Conservation (phyloP, 768 basidiomycete species). For the Tylopilus plumbeoviolaceoides region DNA sequence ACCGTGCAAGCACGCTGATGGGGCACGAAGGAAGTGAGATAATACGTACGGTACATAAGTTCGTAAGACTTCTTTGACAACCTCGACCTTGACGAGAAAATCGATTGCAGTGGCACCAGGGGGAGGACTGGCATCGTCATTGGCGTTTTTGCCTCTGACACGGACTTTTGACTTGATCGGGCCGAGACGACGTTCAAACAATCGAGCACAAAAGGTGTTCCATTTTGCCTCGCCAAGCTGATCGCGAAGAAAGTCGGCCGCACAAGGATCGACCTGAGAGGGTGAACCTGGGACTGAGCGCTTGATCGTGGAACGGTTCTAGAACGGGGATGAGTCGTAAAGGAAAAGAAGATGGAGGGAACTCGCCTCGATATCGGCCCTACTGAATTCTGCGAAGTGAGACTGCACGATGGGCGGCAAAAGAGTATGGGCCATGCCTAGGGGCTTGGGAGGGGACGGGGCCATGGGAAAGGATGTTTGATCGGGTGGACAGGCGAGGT, state of each 20-base stretch:
- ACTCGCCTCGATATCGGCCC: constrained; percentile 25
- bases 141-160: constrained; percentile 26
- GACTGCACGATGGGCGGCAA: constrained; percentile 33
- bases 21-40: not conserved
- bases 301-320: constrained; percentile 28
- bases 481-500: constrained; percentile 21
- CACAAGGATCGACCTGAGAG: constrained; percentile 39
- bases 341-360: not conserved
- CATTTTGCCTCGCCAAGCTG: constrained; percentile 41
- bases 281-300: constrained; percentile 18
- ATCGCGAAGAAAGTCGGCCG: constrained; percentile 43
- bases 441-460: constrained; percentile 22
- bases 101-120: constrained; percentile 44
- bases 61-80: constrained; percentile 46
- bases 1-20: constrained; percentile 3
- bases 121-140: constrained; percentile 24
- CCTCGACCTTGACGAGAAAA: constrained; percentile 50
- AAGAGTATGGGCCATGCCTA: constrained; percentile 27
- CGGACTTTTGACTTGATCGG: constrained; percentile 37
- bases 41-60: constrained; percentile 46
- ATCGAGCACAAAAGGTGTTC: constrained; percentile 43
- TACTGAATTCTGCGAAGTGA: constrained; percentile 28
- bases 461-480: constrained; percentile 17
- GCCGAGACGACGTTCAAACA: constrained; percentile 44
- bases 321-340: constrained; percentile 10